Evolutionary conservation across 176 grass and related monocot species (phyloP).

Genomic region (Zizania latifolia): DNA sequence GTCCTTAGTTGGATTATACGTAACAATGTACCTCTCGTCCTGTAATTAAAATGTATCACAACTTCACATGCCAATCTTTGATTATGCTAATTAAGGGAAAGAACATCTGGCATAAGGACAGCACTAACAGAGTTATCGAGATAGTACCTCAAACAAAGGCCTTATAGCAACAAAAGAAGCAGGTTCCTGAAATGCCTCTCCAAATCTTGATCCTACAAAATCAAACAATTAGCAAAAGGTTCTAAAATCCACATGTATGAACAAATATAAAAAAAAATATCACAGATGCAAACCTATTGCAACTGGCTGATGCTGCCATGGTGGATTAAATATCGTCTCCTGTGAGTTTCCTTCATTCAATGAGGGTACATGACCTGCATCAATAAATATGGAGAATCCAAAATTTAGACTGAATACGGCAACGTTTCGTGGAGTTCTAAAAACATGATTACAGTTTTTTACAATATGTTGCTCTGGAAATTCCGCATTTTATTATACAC

Average conservation of each 20-base stretch:
- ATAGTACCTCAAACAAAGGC: constrained; percentile 74
- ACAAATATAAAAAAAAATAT: neutral
- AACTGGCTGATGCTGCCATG: constrained; percentile 82
- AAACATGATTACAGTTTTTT: neutral
- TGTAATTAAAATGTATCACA: constrained; percentile 14
- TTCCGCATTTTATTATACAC: neutral
- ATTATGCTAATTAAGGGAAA: neutral
- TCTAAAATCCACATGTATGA: neutral
- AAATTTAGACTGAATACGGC: constrained; percentile 20
- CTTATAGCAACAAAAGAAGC: constrained; percentile 74
- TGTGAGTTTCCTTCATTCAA: constrained; percentile 88
- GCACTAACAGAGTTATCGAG: neutral
- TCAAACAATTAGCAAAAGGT: neutral
- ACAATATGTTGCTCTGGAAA: neutral
- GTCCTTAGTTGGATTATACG: constrained; percentile 89
- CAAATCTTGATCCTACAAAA: constrained; percentile 73
- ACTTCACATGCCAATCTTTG: neutral
- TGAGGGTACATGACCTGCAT: constrained; percentile 75
- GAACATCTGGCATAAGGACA: neutral
- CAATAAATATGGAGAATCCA: neutral
- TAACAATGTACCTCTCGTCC: constrained; percentile 93
- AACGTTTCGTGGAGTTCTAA: neutral
- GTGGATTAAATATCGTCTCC: constrained; percentile 90
- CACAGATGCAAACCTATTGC: constrained; percentile 52
- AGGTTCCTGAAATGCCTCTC: constrained; percentile 93